Evolutionary conservation across 2,329 filamentous ascomycete species (phyloP).

Genomic region (Bertia moriformis): DNA sequence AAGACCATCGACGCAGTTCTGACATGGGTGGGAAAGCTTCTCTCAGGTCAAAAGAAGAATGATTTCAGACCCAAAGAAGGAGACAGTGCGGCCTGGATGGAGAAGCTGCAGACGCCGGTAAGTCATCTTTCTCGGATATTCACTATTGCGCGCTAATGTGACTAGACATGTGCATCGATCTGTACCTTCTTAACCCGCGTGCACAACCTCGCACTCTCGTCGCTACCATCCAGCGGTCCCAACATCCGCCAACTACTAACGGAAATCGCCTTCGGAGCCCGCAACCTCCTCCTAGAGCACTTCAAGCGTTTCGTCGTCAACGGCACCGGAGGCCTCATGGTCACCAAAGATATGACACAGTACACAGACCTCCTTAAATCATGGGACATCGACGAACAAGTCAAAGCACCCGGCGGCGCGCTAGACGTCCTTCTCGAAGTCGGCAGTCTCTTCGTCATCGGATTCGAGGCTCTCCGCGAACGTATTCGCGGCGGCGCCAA

Average conservation of each 20-base stretch:
- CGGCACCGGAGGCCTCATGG: background rate
- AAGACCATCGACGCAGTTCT: slow-evolving; percentile 51
- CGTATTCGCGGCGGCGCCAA: background rate
- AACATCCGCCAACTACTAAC: background rate
- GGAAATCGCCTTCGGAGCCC: background rate
- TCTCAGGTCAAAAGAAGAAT: slow-evolving; percentile 53
- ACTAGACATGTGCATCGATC: background rate
- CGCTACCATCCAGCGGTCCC: background rate
- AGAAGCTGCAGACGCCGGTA: background rate
- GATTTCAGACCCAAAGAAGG: slow-evolving; percentile 60
- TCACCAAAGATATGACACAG: slow-evolving; percentile 1
- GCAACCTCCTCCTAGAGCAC: background rate
- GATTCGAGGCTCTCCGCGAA: background rate
- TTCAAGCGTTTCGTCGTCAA: background rate
- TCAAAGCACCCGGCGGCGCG: background rate
- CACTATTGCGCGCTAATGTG: background rate
- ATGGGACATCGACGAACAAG: background rate
- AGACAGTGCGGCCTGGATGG: slow-evolving; percentile 23
- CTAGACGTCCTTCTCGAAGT: slow-evolving; percentile 1
- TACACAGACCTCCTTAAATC: background rate
- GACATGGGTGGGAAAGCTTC: slow-evolving; percentile 46
- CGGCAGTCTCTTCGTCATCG: background rate
- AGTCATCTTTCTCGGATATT: too few species aligned
- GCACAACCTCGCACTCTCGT: background rate
- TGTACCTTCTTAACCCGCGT: background rate